A percentile compares a stretch with the other conserved stretches of the same genome.
Evolutionary conservation across 2,329 filamentous ascomycete genomes (phyloP).

Genomic region (Alternaria sp.): DNA sequence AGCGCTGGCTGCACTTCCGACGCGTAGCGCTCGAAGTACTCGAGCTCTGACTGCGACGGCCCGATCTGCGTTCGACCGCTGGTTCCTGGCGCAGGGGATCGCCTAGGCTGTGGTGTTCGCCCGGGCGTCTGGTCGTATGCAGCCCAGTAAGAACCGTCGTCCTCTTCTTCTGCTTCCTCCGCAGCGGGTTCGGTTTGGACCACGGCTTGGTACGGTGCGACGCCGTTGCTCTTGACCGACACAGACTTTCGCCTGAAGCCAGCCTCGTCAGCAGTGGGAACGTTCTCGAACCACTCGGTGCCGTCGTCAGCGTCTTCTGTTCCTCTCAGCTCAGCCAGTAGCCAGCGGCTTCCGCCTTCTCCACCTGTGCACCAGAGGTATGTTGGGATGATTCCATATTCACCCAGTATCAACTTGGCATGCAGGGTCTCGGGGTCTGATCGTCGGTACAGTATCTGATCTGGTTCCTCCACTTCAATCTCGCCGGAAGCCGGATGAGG

Average conservation of each 20-base stretch:
- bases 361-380: constrained; percentile 74
- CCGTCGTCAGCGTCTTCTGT: constrained; percentile 63
- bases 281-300: constrained; percentile 62
- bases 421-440: constrained; percentile 78
- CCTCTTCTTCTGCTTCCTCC: constrained; percentile 56
- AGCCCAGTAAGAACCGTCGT: constrained; percentile 84
- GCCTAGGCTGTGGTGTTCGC: constrained; percentile 54
- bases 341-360: constrained; percentile 71
- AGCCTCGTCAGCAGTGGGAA: constrained; percentile 67
- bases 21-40: constrained; percentile 79
- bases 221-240: constrained; percentile 25
- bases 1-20: constrained; percentile 77
- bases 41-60: constrained; percentile 62
- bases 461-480: constrained; percentile 74
- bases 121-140: constrained; percentile 71
- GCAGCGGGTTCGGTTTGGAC: constrained; percentile 22
- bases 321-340: constrained; percentile 72
- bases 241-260: constrained; percentile 38
- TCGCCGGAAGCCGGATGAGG: constrained; percentile 84
- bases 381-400: constrained; percentile 68
- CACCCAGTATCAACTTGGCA: constrained; percentile 66
- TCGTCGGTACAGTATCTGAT: constrained; percentile 68
- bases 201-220: constrained; percentile 10
- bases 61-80: constrained; percentile 45
- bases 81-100: constrained; percentile 65